Evolutionary conservation across 2,329 filamentous ascomycete species (phyloP), one percentile per base, ranked within the genome.

Genomic region (Fusarium anguioides): DNA sequence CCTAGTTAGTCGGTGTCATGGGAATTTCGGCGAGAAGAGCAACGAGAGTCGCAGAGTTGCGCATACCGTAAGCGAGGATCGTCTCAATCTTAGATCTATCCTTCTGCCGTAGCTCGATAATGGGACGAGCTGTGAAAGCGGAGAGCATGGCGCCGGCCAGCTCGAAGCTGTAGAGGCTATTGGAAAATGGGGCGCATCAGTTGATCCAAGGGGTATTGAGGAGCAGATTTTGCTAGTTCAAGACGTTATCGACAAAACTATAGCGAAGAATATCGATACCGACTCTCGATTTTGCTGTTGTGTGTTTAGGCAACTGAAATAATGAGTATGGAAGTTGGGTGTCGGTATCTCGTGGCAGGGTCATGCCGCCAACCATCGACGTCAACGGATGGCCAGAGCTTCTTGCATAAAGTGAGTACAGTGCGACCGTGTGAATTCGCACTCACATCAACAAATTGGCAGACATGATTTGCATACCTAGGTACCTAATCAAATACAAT

Each of bases 11-110:
- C 31, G 51, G 24, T 27, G 40, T 27, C 8, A 12, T 12, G 18
- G 33, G 39, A 37, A 40, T 46, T 50, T 23, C 24, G 33, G 52
- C 40, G 52, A 49, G 31, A 37, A 33, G 21, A 20, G 21, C 8
- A 44, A 53, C 9, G 23, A 11, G n/a, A 6, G 15, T 21, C 18
- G 5, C 11, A 12, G 27, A 6, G 36, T 3, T 46, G n/a, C 12
- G 59, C 79, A 58, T 84, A 93, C 91, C 94, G 80, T 97, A 93
- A 64, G 95, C 93, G 45, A 98, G 86, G 70, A 99, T 93, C 47
- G 93, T 96, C 81, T 99, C 96, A 81, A 99, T 97, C 84, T 91
- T 96, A 70, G 93, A 96, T 84, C 96, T 97, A 87, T 98, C 95
- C 80, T 93, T 91, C 80, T 90, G 89, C 82, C 92, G 94, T 75